Base-by-base conservation (phyloP, 164 flowering plant species). In the Vitis riparia region DNA sequence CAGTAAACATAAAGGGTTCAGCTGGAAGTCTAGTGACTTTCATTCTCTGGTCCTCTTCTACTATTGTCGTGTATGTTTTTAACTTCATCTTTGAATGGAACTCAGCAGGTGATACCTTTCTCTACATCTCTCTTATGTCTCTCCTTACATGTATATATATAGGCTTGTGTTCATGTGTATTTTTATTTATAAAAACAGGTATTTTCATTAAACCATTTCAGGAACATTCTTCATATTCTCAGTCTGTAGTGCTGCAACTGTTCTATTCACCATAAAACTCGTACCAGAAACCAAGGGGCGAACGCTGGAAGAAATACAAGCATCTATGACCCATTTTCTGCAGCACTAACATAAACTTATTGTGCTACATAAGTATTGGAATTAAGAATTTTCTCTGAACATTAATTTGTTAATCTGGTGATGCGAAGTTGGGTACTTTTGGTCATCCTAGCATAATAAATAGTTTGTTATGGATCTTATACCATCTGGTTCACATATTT, bases 211-310 rank as follows among this genome's bases (percentile, higher is more conserved):
- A 32, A 32, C 7, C 44, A 32, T 47, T 44, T 44, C 71, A 75
- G 78, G 74, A 14, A 66, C 73, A 29, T 75, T 75, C 15, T 67
- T 70, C 51, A n/a, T 61, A 0, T 70, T 60, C 62, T 48, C 68
- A 0, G 37, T 13, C 37, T 32, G 67, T 3, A 50, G 63, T 6
- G 52, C 11, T 11, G 3, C 15, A 1, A 32, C 61, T 4, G 50
- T 71, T 4, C 3, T 67, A 0, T 76, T 76, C 58, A 11, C 71
- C 5, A 48, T 19, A 1, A 71, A 49, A 59, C 2, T 75, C 53
- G 78, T 75, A 13, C 78, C 74, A 2, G 78, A 75, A 51, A 75
- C 78, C 0, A 75, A 71, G 52, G 74, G 78, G 3, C 16, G 58
- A 30, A 66, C 74, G 8, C 17, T 75, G 2, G 78, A 75, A 57